Percentiles rank a stretch among this genome's conserved stretches.
Conservation (phyloP, 371 early-diverging fungal genomes). For the Basidiobolus meristosporus region DNA sequence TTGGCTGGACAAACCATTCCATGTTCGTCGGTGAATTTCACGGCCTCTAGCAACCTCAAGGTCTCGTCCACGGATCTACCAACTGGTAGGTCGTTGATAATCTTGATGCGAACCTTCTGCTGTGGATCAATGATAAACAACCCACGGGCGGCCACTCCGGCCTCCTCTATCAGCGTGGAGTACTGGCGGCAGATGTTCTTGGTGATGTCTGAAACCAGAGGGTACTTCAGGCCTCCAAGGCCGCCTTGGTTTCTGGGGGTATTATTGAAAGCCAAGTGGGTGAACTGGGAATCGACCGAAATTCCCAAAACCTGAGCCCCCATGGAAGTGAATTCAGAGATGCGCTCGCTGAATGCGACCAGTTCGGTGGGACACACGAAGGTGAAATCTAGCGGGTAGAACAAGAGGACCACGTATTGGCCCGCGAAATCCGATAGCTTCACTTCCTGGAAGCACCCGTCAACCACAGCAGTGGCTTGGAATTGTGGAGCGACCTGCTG, state of each 20-base stretch:
- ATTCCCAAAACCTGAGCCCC: constrained; percentile 13
- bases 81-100: constrained; percentile 68
- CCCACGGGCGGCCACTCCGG: constrained; percentile 42
- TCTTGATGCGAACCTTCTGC: constrained; percentile 50
- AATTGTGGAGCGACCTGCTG: constrained; percentile 10
- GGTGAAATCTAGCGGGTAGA: constrained; percentile 8
- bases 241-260: no score
- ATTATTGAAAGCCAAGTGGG: constrained; percentile 57
- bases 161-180: constrained; percentile 39
- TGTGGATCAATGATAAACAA: constrained; percentile 90
- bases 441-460: constrained; percentile 5
- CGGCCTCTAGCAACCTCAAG: constrained; percentile 85
- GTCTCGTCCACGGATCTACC: constrained; percentile 93
- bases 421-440: constrained; percentile 4
- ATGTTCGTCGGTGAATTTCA: constrained; percentile 72
- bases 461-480: constrained; percentile 6
- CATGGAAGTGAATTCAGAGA: constrained; percentile 52
- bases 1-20: no score
- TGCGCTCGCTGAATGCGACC: constrained; percentile 22
- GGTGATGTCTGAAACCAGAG: constrained; percentile 43
- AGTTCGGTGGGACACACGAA: constrained; percentile 84
- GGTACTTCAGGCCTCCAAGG: no score
- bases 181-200: constrained; percentile 38
- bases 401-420: constrained; percentile 8
- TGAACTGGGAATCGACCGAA: constrained; percentile 33